Conservation (phyloP, 805 yeast species). For the Monosporozyma yasuniensis region DNA sequence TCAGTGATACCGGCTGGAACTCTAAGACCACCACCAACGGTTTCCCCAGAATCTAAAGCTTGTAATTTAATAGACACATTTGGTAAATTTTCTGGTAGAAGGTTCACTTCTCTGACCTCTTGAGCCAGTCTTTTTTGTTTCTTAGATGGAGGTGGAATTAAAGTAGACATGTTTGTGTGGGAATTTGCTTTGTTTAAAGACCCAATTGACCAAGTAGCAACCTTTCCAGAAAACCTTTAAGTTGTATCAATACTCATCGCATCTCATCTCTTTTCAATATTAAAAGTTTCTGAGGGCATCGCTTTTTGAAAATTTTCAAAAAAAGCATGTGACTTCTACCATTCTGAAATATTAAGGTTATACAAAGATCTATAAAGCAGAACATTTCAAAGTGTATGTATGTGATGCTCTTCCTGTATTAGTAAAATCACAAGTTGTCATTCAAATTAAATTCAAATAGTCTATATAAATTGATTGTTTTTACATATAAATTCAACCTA, state of each 20-base stretch:
- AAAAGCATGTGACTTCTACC: not conserved
- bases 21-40: conserved; percentile 73
- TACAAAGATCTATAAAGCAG: too few relatives aligned
- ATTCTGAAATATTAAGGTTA: too few relatives aligned
- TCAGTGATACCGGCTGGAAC: conserved; percentile 87
- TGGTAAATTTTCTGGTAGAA: conserved; percentile 72
- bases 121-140: conserved; percentile 80
- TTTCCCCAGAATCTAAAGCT: conserved; percentile 87
- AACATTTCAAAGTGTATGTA: too few relatives aligned
- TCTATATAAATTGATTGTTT: not conserved
- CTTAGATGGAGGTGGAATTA: conserved; percentile 88
- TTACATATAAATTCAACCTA: too few relatives aligned
- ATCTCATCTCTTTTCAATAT: not conserved
- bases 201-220: not conserved
- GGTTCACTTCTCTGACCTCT: conserved; percentile 61
- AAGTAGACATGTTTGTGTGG: conserved; percentile 67
- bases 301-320: not conserved
- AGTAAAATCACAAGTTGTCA: too few relatives aligned
- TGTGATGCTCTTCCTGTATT: too few relatives aligned
- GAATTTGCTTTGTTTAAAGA: not conserved
- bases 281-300: not conserved
- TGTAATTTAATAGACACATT: conserved; percentile 82
- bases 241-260: not conserved
- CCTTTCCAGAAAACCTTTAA: not conserved
- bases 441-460: not conserved